Conservation (phyloP, 805 yeast species). For the Komagataella pseudopastoris region DNA sequence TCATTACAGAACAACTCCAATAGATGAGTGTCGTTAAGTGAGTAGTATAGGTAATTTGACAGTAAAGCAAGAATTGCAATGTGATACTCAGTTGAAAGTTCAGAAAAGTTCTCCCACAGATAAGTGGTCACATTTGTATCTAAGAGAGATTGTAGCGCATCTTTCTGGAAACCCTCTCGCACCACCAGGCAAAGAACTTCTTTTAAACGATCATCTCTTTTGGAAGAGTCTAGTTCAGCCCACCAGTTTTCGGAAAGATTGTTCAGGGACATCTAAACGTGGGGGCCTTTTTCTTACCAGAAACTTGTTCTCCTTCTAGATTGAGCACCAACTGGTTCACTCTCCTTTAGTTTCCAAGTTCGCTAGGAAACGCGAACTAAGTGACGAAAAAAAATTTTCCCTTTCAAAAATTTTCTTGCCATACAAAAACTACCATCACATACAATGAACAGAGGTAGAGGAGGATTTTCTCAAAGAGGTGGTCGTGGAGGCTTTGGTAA, state of each 20-base stretch:
- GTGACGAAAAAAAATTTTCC: neutral
- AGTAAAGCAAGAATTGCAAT: neutral
- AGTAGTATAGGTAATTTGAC: neutral
- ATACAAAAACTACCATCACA: neutral
- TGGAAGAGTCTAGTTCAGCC: neutral
- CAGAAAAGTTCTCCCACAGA: neutral
- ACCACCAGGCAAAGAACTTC: neutral
- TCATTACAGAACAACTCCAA: neutral
- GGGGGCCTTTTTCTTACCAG: neutral
- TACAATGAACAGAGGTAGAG: slow-evolving; percentile 55
- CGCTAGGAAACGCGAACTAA: neutral
- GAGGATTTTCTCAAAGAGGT: slow-evolving; percentile 35
- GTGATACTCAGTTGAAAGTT: neutral
- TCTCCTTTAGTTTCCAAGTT: neutral
- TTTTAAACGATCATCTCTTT: neutral
- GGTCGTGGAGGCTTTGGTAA: slow-evolving; percentile 59
- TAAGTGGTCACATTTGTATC: neutral
- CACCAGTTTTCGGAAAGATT: neutral
- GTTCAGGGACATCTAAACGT: neutral
- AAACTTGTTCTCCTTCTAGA: neutral
- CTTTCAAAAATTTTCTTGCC: neutral
- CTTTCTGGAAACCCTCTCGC: neutral
- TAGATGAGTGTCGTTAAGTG: neutral
- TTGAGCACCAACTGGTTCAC: neutral
- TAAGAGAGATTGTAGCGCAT: neutral